A percentile compares a stretch with the other conserved stretches of the same genome.
These are phyloP conservation scores for Bertia moriformis DNA, from an alignment of 2,329 filamentous ascomycete genomes.

Conservation along the genomic window DNA sequence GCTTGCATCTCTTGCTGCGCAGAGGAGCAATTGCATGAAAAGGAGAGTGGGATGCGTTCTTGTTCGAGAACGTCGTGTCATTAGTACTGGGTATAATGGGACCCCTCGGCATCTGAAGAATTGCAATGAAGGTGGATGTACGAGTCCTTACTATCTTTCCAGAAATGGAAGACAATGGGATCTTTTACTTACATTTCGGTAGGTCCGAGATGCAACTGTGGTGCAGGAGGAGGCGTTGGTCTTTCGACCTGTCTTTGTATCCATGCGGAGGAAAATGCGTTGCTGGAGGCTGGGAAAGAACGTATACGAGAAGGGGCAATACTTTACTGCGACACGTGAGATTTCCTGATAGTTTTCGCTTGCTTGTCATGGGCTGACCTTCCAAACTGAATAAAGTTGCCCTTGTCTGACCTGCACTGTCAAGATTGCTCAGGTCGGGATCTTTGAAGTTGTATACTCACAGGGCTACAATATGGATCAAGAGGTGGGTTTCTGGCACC, in stretches of 20 bases:
- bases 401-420: constrained; percentile 54
- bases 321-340: constrained; percentile 44
- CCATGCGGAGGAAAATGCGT: constrained; percentile 53
- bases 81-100: constrained; percentile 54
- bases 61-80: constrained; percentile 44
- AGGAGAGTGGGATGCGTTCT: constrained; percentile 50
- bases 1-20: constrained; percentile 44
- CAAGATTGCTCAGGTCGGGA: constrained; percentile 54
- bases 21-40: constrained; percentile 54
- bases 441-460: constrained; percentile 51
- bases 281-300: constrained; percentile 49
- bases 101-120: constrained; percentile 48
- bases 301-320: constrained; percentile 42
- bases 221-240: constrained; percentile 32
- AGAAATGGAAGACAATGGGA: neutral
- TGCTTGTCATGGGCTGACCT: constrained; percentile 3
- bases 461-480: constrained; percentile 50
- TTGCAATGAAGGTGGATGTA: constrained; percentile 52
- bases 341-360: constrained; percentile 1
- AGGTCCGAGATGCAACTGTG: constrained; percentile 43
- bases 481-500: constrained; percentile 18
- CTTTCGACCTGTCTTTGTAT: constrained; percentile 49
- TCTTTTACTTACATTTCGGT: constrained; percentile 1
- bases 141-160: neutral
- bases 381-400: constrained; percentile 29